phyloP scores from a whole-genome alignment of 2,329 filamentous ascomycete species.

The Ceratocystis colombiana region DNA sequence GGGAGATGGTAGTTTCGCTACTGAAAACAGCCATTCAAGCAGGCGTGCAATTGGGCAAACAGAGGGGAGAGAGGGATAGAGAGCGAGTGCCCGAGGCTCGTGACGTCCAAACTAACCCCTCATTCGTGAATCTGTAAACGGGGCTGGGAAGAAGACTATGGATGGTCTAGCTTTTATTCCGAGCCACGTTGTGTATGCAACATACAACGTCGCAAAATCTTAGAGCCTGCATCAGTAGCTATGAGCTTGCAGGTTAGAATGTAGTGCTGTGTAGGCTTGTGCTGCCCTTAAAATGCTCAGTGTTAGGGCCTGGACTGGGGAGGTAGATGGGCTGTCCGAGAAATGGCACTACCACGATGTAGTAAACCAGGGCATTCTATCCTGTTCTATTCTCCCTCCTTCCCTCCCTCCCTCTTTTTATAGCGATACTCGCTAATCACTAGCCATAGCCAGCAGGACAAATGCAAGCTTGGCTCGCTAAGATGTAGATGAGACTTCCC shows the following conservation, averaged over 20 bases:
- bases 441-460: too few species aligned
- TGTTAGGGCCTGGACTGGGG: too few species aligned
- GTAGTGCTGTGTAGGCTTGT: too few species aligned
- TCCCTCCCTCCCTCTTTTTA: background rate
- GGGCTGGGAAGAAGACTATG: background rate
- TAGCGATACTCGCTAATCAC: too few species aligned
- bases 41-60: background rate
- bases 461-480: too few species aligned
- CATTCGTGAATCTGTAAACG: background rate
- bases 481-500: too few species aligned
- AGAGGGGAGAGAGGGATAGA: background rate
- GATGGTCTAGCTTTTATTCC: too few species aligned
- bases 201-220: too few species aligned
- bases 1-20: background rate
- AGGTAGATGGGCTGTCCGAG: background rate
- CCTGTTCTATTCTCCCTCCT: background rate
- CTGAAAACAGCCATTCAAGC: background rate
- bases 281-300: too few species aligned
- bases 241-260: too few species aligned
- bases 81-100: background rate
- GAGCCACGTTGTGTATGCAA: too few species aligned
- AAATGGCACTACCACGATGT: background rate
- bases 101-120: background rate
- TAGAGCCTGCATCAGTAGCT: too few species aligned
- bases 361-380: background rate